These are phyloP conservation scores for Meyerozyma smithsonii DNA, from an alignment of 1,139 yeast genomes.

Conservation along the genomic window DNA sequence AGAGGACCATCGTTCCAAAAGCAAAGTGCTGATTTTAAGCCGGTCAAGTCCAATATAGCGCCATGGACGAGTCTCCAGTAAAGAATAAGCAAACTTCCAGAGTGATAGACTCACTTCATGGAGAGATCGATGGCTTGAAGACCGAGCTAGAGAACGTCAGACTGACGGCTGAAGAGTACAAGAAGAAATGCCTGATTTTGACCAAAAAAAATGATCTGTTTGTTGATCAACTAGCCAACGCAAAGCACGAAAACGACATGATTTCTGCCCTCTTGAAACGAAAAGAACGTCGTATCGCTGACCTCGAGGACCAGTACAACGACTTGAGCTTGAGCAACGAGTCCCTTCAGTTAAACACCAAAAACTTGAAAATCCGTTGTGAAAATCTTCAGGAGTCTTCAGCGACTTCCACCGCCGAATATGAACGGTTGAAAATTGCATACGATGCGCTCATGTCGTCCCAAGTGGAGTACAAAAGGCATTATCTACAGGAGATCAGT, in stretches of 20 bases:
- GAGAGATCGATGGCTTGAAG: conserved; percentile 49
- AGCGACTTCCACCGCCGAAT: conserved; percentile 44
- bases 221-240: conserved; percentile 63
- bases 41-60: not conserved
- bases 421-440: conserved; percentile 53
- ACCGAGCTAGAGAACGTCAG: conserved; percentile 45
- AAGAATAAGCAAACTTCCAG: conserved; percentile 35
- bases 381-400: conserved; percentile 47
- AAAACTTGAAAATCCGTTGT: conserved; percentile 46
- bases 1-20: not conserved
- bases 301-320: conserved; percentile 52
- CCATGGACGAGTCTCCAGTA: conserved; percentile 3
- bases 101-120: conserved; percentile 56
- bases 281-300: conserved; percentile 59
- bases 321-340: conserved; percentile 44
- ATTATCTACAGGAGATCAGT: conserved; percentile 37
- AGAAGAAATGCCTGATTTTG: conserved; percentile 44
- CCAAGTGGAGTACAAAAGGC: conserved; percentile 52
- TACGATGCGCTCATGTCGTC: conserved; percentile 58
- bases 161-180: conserved; percentile 32
- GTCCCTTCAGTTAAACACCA: conserved; percentile 40
- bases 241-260: conserved; percentile 69
- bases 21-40: no score
- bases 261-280: conserved; percentile 57
- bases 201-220: conserved; percentile 53